Percentiles rank a stretch among this genome's conserved stretches.
phyloP scores from a whole-genome alignment of 2,329 filamentous ascomycete genomes.

The Elsinoe necatrix region DNA sequence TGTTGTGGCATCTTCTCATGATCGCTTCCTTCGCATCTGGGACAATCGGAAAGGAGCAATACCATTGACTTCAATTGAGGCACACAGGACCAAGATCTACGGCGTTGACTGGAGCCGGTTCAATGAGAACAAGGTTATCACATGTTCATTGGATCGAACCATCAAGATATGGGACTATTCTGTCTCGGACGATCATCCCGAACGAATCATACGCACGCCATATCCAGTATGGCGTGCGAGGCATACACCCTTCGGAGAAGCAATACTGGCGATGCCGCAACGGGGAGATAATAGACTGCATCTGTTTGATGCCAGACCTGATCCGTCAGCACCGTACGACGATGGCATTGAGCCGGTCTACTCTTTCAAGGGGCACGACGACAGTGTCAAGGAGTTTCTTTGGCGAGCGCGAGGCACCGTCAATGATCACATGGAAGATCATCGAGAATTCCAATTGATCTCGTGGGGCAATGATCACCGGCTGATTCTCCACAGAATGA shows the following conservation, averaged over 20 bases:
- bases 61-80: constrained; percentile 74
- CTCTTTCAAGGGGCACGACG: constrained; percentile 47
- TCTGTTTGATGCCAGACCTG: constrained; percentile 58
- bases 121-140: constrained; percentile 62
- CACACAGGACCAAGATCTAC: constrained; percentile 89
- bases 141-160: constrained; percentile 82
- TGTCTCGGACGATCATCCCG: constrained; percentile 53
- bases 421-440: constrained; percentile 61
- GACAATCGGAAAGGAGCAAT: constrained; percentile 71
- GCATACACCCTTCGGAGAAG: constrained; percentile 82
- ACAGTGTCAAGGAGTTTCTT: constrained; percentile 78
- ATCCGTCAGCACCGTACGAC: constrained; percentile 38
- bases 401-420: constrained; percentile 68
- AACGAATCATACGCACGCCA: constrained; percentile 69
- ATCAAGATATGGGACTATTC: constrained; percentile 90
- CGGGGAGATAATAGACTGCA: constrained; percentile 77
- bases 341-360: constrained; percentile 41
- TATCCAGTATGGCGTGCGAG: constrained; percentile 88
- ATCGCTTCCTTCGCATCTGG: constrained; percentile 82
- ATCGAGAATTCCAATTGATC: constrained; percentile 80
- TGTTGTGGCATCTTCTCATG: constrained; percentile 82
- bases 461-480: constrained; percentile 87
- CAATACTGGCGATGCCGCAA: constrained; percentile 84
- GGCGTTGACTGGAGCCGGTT: constrained; percentile 90
- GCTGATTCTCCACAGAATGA: constrained; percentile 67